These are phyloP conservation scores for Fraxinus xanthoxyloides DNA, from an alignment of 305 asterid genomes.

Conservation along the genomic window DNA sequence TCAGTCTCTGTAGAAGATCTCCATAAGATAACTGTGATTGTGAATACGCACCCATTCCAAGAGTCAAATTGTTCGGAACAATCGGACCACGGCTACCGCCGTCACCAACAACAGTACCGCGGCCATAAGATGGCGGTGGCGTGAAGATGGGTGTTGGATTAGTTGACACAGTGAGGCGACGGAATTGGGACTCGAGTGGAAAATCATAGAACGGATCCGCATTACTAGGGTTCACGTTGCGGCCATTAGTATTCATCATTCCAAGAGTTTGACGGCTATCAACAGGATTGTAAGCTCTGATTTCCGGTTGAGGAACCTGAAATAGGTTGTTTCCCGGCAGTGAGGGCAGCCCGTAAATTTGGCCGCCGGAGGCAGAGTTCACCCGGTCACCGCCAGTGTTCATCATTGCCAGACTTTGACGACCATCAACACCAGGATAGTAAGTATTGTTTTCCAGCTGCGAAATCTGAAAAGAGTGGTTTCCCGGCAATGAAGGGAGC, in stretches of 20 bases:
- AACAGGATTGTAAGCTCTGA: background rate
- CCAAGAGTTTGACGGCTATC: background rate
- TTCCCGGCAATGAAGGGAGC: background rate
- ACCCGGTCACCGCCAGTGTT: background rate
- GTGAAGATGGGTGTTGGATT: background rate
- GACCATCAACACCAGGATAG: background rate
- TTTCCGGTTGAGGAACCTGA: background rate
- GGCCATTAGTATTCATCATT: background rate
- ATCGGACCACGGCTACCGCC: background rate
- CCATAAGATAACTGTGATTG: background rate
- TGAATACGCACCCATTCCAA: background rate
- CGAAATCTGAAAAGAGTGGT: background rate
- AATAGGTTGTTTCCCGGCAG: background rate
- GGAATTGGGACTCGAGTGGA: background rate
- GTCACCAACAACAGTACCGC: background rate
- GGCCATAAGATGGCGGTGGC: background rate
- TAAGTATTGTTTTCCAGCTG: background rate
- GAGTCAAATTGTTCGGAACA: background rate
- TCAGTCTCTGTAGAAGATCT: background rate
- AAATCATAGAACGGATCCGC: background rate
- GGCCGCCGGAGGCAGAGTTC: background rate
- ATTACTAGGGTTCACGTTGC: background rate
- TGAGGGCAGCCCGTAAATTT: background rate
- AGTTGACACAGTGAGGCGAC: background rate
- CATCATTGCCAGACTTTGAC: background rate